Conservation (phyloP, 169 alveolate species). For the Plasmodium berghei region DNA sequence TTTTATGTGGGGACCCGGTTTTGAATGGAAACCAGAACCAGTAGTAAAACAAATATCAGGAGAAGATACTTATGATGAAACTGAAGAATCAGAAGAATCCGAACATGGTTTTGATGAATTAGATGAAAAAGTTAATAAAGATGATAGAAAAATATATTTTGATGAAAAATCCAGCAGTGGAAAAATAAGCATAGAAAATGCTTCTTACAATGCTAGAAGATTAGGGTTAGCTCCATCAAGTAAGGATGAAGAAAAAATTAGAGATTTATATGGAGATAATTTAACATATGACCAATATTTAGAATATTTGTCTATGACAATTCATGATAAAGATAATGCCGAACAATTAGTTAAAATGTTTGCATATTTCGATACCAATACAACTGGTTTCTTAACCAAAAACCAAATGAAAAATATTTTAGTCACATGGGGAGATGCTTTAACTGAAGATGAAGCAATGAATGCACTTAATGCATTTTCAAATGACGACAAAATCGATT, state of each 20-base stretch:
- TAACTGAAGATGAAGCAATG: slow-evolving; percentile 78
- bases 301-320: slow-evolving; percentile 76
- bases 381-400: slow-evolving; percentile 76
- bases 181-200: slow-evolving; percentile 50
- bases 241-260: slow-evolving; percentile 75
- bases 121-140: slow-evolving; percentile 80
- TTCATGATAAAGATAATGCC: slow-evolving; percentile 81
- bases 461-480: slow-evolving; percentile 75
- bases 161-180: slow-evolving; percentile 77
- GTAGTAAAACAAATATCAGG: slow-evolving; percentile 40
- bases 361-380: slow-evolving; percentile 78
- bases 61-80: slow-evolving; percentile 67
- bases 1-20: slow-evolving; percentile 86
- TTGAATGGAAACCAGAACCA: slow-evolving; percentile 84
- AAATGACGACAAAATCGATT: slow-evolving; percentile 39
- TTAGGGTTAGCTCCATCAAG: slow-evolving; percentile 85
- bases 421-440: slow-evolving; percentile 83
- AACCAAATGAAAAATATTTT: slow-evolving; percentile 81
- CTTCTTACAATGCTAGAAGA: slow-evolving; percentile 61
- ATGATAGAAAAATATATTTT: slow-evolving; percentile 77
- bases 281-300: slow-evolving; percentile 79
- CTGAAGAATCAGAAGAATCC: slow-evolving; percentile 75
- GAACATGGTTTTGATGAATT: slow-evolving; percentile 76
- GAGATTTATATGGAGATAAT: slow-evolving; percentile 75
- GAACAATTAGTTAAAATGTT: slow-evolving; percentile 80